These are phyloP conservation scores for Glycine soja DNA, from an alignment of 306 rosid species.

Conservation along the genomic window DNA sequence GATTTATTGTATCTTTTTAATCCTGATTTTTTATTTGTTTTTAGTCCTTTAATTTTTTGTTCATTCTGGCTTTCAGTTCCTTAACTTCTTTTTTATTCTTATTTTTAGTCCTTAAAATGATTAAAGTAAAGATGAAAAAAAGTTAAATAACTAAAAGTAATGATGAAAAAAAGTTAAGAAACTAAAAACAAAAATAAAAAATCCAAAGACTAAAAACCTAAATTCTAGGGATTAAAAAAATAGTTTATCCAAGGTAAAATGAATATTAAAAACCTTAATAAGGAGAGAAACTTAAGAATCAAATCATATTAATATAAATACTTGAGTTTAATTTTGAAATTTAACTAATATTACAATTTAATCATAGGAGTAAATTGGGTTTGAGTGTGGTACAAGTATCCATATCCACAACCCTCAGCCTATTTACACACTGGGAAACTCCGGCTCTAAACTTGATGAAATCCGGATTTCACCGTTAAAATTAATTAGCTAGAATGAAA, in stretches of 20 bases:
- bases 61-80: no score
- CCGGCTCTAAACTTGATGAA: neutral
- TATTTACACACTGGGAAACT: neutral
- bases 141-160: no score
- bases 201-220: no score
- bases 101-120: no score
- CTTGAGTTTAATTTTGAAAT: neutral
- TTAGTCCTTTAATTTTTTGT: no score
- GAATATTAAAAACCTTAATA: neutral
- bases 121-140: no score
- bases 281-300: neutral
- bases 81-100: no score
- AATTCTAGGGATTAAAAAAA: no score
- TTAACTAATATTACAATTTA: neutral
- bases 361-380: neutral
- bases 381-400: constrained; percentile 1
- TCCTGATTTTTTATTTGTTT: no score
- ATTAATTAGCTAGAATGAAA: neutral
- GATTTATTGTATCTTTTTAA: no score
- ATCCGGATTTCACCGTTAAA: neutral
- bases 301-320: neutral
- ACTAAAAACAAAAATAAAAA: no score
- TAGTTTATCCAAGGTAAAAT: neutral
- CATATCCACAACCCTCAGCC: neutral
- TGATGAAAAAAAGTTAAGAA: no score